Conservation (phyloP, 306 rosid species). For the Castanospermum australe region DNA sequence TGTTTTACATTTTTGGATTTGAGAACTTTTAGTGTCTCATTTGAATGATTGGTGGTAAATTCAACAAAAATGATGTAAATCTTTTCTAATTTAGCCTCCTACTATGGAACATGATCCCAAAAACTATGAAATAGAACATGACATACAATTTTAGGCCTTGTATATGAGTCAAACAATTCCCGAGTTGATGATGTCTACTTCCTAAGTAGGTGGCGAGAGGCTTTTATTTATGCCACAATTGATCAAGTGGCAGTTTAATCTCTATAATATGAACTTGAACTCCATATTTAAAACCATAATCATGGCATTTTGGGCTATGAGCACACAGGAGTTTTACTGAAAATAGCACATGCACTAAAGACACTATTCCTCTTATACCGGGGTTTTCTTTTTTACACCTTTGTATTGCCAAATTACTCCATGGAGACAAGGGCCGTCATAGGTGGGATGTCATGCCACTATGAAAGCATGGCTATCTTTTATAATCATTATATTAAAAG, state of each 20-base stretch:
- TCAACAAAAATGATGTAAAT: background rate
- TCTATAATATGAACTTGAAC: background rate
- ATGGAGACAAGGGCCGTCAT: background rate
- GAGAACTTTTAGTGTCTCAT: background rate
- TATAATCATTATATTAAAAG: background rate
- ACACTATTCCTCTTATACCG: background rate
- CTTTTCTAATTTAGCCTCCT: background rate
- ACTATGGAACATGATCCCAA: background rate
- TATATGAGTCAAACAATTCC: background rate
- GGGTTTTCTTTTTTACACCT: background rate
- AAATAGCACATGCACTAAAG: background rate
- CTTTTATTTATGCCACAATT: background rate
- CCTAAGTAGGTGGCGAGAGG: background rate
- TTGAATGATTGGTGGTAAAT: background rate
- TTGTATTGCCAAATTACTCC: background rate
- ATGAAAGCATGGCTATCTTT: conserved; percentile 5
- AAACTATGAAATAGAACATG: background rate
- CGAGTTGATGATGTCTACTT: background rate
- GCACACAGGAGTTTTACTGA: background rate
- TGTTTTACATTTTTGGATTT: background rate
- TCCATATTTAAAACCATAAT: background rate
- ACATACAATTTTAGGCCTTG: background rate
- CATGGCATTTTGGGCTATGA: background rate
- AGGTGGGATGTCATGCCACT: conserved; percentile 4
- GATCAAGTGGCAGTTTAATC: conserved; percentile 12